phyloP scores from a whole-genome alignment of 2,329 filamentous ascomycete genomes.

The Pezicula carpinea region DNA sequence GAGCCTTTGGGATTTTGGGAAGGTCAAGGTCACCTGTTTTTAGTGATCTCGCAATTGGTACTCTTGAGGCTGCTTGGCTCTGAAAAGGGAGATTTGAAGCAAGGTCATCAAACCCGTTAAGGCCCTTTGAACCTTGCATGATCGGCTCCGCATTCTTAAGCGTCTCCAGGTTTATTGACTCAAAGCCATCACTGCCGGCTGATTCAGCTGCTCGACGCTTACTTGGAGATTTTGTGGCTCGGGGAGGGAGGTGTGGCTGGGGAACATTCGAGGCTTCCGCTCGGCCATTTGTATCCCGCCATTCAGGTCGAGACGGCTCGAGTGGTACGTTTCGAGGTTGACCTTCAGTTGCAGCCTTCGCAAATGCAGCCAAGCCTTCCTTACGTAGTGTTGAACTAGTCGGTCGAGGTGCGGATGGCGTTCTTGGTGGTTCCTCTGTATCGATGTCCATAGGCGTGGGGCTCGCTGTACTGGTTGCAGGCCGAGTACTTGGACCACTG shows the following conservation, averaged over 20 bases:
- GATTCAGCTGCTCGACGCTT: constrained; percentile 6
- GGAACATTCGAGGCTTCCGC: background rate
- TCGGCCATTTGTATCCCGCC: constrained; percentile 27
- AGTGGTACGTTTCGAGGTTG: constrained; percentile 48
- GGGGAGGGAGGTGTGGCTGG: background rate
- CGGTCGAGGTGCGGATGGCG: constrained; percentile 6
- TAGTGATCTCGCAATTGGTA: constrained; percentile 32
- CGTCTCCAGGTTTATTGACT: constrained; percentile 45
- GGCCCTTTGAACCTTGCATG: constrained; percentile 28
- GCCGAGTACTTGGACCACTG: background rate
- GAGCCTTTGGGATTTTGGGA: constrained; percentile 31
- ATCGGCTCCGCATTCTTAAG: constrained; percentile 43
- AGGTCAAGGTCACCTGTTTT: constrained; percentile 35
- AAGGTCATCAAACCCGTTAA: constrained; percentile 45
- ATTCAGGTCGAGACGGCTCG: constrained; percentile 55
- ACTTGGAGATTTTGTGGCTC: background rate
- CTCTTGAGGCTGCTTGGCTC: constrained; percentile 42
- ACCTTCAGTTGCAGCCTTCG: constrained; percentile 14
- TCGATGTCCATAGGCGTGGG: constrained; percentile 61
- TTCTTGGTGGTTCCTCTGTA: constrained; percentile 31
- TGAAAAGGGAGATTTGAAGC: constrained; percentile 52
- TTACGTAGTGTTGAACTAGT: background rate
- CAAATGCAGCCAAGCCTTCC: background rate
- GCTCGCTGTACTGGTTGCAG: constrained; percentile 32
- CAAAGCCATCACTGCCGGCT: constrained; percentile 51